A percentile compares a stretch with the other conserved stretches of the same genome.
Evolutionary conservation across 2,329 filamentous ascomycete genomes (phyloP).

Genomic region (Claviceps maximensis): DNA sequence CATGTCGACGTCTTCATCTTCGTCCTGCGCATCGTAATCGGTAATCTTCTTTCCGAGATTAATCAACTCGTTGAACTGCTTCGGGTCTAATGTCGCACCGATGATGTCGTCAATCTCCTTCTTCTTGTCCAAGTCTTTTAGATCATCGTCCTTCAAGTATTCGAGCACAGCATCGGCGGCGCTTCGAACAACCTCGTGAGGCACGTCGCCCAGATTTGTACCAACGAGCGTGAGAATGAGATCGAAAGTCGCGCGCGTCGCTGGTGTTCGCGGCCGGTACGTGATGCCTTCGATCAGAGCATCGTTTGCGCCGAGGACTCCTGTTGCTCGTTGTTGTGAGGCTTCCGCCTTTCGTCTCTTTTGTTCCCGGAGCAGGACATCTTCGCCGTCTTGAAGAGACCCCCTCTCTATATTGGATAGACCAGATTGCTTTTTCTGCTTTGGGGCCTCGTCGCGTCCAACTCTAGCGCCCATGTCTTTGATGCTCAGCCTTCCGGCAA

Average conservation of each 20-base stretch:
- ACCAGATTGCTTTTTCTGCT: conserved; percentile 61
- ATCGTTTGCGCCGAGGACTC: conserved; percentile 73
- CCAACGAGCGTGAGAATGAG: conserved; percentile 86
- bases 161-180: conserved; percentile 87
- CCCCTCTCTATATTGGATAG: conserved; percentile 62
- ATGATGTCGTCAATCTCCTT: conserved; percentile 91
- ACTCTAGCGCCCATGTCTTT: conserved; percentile 86
- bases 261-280: conserved; percentile 82
- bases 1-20: conserved; percentile 75
- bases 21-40: conserved; percentile 92
- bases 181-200: conserved; percentile 81
- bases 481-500: conserved; percentile 87
- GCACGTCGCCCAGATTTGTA: conserved; percentile 79
- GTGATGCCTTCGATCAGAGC: conserved; percentile 80
- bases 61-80: conserved; percentile 93
- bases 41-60: conserved; percentile 98
- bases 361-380: conserved; percentile 72
- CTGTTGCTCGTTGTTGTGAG: conserved; percentile 54
- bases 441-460: conserved; percentile 65
- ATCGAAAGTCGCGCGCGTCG: conserved; percentile 86
- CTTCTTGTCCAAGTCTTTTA: conserved; percentile 98
- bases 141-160: conserved; percentile 82
- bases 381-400: conserved; percentile 63
- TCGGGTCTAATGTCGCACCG: conserved; percentile 66
- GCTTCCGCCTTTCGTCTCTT: conserved; percentile 70